Conservation (phyloP, 495 filamentous ascomycete species). For the Penicillium salamii region DNA sequence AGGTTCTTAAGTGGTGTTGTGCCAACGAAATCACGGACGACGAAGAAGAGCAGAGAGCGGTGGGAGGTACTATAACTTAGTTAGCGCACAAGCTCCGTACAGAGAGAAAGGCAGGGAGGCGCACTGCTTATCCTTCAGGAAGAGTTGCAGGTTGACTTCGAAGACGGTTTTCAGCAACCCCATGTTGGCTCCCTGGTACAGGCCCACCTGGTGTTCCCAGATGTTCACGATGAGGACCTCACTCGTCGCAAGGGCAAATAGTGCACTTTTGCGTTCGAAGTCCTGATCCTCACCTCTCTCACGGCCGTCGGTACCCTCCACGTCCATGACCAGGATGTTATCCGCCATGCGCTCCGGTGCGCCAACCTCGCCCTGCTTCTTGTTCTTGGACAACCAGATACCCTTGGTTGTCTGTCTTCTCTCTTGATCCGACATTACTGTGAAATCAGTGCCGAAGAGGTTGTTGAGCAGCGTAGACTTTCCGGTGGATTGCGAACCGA, state of each 20-base stretch:
- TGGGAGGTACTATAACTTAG: conserved; percentile 66
- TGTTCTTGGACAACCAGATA: conserved; percentile 98
- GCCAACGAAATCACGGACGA: conserved; percentile 94
- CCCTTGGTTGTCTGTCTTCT: conserved; percentile 96
- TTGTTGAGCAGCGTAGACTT: conserved; percentile 97
- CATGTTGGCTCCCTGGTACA: conserved; percentile 99
- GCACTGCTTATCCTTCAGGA: conserved; percentile 89
- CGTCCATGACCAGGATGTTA: conserved; percentile 98
- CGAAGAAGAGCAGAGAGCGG: conserved; percentile 93
- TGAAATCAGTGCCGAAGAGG: conserved; percentile 93
- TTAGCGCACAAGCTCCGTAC: conserved; percentile 17
- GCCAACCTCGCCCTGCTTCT: conserved; percentile 45
- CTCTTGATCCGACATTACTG: conserved; percentile 89
- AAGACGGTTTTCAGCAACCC: conserved; percentile 96
- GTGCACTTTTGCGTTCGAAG: conserved; percentile 95
- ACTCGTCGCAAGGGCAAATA: conserved; percentile 95
- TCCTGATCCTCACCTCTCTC: conserved; percentile 98
- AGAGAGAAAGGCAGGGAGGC: conserved; percentile 22
- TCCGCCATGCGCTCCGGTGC: conserved; percentile 69
- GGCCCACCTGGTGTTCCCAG: conserved; percentile 97
- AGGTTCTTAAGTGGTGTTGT: conserved; percentile 85
- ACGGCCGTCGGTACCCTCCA: conserved; percentile 95
- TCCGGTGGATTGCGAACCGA: conserved; percentile 96
- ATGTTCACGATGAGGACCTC: conserved; percentile 98
- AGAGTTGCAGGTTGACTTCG: conserved; percentile 95